Conservation (phyloP, 352 stramenopile species). For the Bremia lactucae region DNA sequence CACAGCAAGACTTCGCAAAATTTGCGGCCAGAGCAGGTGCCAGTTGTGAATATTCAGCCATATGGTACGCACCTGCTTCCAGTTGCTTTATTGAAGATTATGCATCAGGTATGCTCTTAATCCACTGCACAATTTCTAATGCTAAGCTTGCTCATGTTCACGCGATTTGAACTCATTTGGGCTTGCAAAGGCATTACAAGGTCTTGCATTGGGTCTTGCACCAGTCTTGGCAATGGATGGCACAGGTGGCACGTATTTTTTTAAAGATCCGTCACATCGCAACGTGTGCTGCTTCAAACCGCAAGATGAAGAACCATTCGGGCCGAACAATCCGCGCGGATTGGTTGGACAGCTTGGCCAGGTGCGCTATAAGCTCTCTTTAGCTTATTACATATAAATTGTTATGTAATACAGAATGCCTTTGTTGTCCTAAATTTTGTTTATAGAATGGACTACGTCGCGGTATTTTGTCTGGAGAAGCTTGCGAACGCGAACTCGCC, state of each 20-base stretch:
- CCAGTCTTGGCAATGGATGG: constrained; percentile 91
- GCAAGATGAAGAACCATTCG: constrained; percentile 97
- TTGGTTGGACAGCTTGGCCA: constrained; percentile 76
- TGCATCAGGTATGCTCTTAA: constrained; percentile 39
- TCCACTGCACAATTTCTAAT: neutral
- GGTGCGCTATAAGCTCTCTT: constrained; percentile 20
- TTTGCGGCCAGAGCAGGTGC: constrained; percentile 37
- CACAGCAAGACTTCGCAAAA: constrained; percentile 22
- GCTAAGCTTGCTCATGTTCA: neutral
- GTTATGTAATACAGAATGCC: neutral
- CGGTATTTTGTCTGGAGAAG: constrained; percentile 92
- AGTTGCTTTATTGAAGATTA: constrained; percentile 70
- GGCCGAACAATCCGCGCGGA: constrained; percentile 93
- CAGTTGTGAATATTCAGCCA: constrained; percentile 65
- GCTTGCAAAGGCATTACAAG: constrained; percentile 62
- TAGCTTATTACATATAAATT: too few relatives aligned
- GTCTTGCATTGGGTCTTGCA: constrained; percentile 84
- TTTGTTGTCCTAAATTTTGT: neutral
- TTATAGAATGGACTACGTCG: constrained; percentile 68
- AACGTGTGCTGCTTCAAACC: constrained; percentile 97
- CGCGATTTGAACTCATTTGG: neutral
- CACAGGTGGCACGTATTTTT: constrained; percentile 96
- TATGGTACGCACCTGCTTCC: constrained; percentile 67
- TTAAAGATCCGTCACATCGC: constrained; percentile 89
- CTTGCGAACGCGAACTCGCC: constrained; percentile 93